phyloP scores from a whole-genome alignment of 2,329 filamentous ascomycete species.

The Calonectria hongkongensis region DNA sequence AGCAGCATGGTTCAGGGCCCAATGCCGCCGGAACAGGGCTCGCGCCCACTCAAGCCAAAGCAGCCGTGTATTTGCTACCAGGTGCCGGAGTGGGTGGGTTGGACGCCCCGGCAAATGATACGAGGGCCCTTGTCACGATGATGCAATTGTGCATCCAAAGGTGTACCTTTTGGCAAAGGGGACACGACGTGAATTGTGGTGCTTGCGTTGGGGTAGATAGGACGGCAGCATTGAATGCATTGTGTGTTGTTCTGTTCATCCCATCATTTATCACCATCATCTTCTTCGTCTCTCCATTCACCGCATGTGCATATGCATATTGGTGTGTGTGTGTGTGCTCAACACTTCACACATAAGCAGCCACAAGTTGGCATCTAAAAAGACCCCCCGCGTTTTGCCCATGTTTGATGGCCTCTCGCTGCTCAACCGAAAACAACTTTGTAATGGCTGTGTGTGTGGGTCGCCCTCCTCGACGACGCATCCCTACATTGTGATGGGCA shows the following conservation, averaged over 20 bases:
- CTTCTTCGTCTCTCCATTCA: too few species aligned
- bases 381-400: slow-evolving; percentile 22
- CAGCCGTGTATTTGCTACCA: neutral
- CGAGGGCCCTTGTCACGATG: slow-evolving; percentile 17
- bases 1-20: slow-evolving; percentile 22
- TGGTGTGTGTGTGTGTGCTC: neutral
- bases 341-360: neutral
- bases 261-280: too few species aligned
- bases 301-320: neutral
- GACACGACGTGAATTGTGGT: slow-evolving; percentile 17
- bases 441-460: slow-evolving; percentile 2
- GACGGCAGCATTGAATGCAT: neutral
- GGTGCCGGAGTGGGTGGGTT: neutral
- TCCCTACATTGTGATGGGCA: slow-evolving; percentile 24
- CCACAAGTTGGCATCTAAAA: slow-evolving; percentile 1
- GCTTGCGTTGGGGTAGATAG: neutral
- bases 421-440: slow-evolving; percentile 14
- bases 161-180: neutral
- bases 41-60: slow-evolving; percentile 22
- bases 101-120: slow-evolving; percentile 12
- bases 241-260: neutral
- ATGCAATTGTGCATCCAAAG: slow-evolving; percentile 18
- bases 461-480: slow-evolving; percentile 4
- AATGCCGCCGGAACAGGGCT: slow-evolving; percentile 12
- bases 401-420: slow-evolving; percentile 11